Base-by-base conservation (phyloP, 2,329 filamentous ascomycete genomes). In the Arthrocladium fulminans region DNA sequence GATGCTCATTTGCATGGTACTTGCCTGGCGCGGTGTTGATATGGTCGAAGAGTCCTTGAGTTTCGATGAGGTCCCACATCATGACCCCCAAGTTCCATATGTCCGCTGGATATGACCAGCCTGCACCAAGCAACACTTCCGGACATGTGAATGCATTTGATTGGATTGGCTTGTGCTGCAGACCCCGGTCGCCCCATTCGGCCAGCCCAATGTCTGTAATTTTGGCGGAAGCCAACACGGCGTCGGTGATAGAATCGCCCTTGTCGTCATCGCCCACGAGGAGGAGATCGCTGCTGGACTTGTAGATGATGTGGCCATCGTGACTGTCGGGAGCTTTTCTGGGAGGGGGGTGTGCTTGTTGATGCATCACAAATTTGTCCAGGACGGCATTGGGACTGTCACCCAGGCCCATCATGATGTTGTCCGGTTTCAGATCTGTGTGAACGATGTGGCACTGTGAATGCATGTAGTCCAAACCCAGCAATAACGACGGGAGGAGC, bases 141-240 rank as follows among this genome's bases (percentile, higher is more conserved):
- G 65, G 67, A 3, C 64, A 65, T 37, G 61, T 63, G 58, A 68
- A 70, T 44, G 63, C 55, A 45, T 67, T 63, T 49, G 65, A 65
- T 62, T 80, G 52, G 67, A 77, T 62, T 61, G 69, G 54, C 63
- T 73, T 59, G 65, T 77, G 55, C 57, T 67, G 60, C 58, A 63
- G 55, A 56, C 65, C 44, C 62, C 67, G 56, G 61, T 65, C 57
- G 22, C 65, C 58, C 56, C 61, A 47, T 52, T 61, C 57, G 54
- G 64, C 64, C n/a, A 58, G 52, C 6, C 64, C 65, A 58, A 69
- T 67, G 54, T 69, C 65, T 55, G 63, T 63, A 32, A 67, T 57
- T 7, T 63, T 55, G 24, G 60, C 60, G 2, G 59, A 59, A 12
- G 59, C 52, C 22, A 58, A 58, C 29, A 53, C 53, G 1, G 52